Conservation (phyloP, 345 rosid species). For the Salix dunnii region DNA sequence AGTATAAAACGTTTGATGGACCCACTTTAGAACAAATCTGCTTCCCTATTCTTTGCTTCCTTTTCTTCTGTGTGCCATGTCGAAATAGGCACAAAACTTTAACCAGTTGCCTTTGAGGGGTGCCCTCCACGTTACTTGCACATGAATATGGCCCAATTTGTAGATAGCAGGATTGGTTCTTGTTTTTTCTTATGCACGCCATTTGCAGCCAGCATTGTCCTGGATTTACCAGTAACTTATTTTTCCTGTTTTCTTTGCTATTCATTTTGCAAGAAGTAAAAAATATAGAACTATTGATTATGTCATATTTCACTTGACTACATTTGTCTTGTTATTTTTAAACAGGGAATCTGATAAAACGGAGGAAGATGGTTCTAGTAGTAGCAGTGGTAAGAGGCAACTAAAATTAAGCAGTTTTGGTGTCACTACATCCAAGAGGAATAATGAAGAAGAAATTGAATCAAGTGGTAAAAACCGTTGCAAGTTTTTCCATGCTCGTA, state of each 20-base stretch:
- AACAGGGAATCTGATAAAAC: conserved; percentile 65
- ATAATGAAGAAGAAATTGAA: conserved; percentile 68
- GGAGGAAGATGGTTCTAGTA: conserved; percentile 50
- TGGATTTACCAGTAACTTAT: too few species aligned
- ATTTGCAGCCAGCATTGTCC: not conserved
- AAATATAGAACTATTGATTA: not conserved
- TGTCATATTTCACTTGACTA: not conserved
- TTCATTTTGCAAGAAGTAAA: not conserved
- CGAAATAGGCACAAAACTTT: not conserved
- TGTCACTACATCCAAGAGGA: conserved; percentile 56
- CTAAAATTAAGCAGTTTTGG: conserved; percentile 68
- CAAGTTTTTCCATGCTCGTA: conserved; percentile 76
- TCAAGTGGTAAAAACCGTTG: conserved; percentile 87
- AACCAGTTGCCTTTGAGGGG: not conserved
- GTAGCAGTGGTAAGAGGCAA: conserved; percentile 54
- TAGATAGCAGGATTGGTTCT: not conserved
- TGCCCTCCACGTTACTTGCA: not conserved
- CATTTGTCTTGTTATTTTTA: not conserved
- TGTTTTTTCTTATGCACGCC: not conserved
- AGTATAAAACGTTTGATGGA: not conserved
- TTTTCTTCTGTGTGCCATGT: not conserved
- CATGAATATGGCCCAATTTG: not conserved
- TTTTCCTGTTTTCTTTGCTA: not conserved
- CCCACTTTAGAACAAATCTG: not conserved
- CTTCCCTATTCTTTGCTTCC: not conserved